Evolutionary conservation across 352 stramenopile genomes (phyloP).

Genomic region (Phytophthora pisi): DNA sequence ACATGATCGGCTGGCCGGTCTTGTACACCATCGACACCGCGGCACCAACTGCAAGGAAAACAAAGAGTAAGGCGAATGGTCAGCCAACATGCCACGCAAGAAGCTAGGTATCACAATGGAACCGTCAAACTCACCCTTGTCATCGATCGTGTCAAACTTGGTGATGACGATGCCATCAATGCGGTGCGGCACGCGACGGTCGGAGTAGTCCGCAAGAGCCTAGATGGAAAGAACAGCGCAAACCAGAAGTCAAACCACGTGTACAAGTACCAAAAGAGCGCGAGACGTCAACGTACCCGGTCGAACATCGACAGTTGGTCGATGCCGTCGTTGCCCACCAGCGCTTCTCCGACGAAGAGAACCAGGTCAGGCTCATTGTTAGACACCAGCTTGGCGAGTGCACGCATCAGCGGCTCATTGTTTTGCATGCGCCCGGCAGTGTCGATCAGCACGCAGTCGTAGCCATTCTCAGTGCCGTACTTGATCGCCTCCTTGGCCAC

Average conservation of each 20-base stretch:
- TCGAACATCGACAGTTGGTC: constrained; percentile 98
- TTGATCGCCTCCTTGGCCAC: constrained; percentile 96
- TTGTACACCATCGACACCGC: constrained; percentile 99
- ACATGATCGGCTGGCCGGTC: constrained; percentile 98
- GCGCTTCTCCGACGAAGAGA: constrained; percentile 98
- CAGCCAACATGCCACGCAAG: background rate
- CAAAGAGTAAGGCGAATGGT: constrained; percentile 2
- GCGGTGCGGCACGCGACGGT: constrained; percentile 85
- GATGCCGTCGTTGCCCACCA: constrained; percentile 99
- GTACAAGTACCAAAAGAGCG: background rate
- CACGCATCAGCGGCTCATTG: constrained; percentile 99
- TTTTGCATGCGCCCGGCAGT: constrained; percentile 99
- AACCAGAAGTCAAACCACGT: constrained; percentile 11
- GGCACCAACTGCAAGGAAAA: constrained; percentile 91
- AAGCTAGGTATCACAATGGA: background rate
- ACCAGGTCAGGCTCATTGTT: constrained; percentile 98
- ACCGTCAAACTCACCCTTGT: constrained; percentile 89
- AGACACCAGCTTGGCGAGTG: constrained; percentile 96
- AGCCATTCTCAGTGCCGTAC: constrained; percentile 93
- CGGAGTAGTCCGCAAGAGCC: constrained; percentile 90
- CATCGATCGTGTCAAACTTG: constrained; percentile 99
- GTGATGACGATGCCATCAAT: constrained; percentile 99
- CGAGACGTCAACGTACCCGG: constrained; percentile 49
- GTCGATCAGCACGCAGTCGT: constrained; percentile 98
- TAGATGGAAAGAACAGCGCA: constrained; percentile 25